A percentile compares a stretch with the other conserved stretches of the same genome.
phyloP scores from a whole-genome alignment of 495 filamentous ascomycete genomes.

The Lophiotrema nucula region DNA sequence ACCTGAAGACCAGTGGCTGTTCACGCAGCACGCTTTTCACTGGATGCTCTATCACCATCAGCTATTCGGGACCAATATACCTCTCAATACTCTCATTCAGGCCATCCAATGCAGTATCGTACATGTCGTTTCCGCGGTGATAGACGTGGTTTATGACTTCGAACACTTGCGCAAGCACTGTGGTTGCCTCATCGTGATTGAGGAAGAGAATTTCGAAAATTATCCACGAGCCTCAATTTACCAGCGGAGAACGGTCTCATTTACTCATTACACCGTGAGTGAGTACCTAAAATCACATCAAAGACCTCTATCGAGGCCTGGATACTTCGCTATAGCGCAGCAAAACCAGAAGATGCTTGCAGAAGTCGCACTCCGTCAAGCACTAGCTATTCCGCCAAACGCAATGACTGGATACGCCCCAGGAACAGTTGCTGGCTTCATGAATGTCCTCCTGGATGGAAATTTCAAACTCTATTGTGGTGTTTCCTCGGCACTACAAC shows the following conservation, averaged over 20 bases:
- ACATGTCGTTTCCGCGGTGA: neutral
- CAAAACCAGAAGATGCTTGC: neutral
- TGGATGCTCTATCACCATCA: constrained; percentile 2
- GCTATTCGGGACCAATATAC: constrained; percentile 1
- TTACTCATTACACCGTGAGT: constrained; percentile 41
- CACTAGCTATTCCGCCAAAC: neutral
- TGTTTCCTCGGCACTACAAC: neutral
- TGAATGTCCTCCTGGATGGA: neutral
- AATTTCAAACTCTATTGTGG: neutral
- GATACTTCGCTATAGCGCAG: neutral
- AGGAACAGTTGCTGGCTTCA: neutral
- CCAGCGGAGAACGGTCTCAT: constrained; percentile 35
- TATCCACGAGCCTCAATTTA: neutral
- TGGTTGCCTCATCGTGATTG: neutral
- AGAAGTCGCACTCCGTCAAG: neutral
- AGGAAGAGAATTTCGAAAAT: neutral
- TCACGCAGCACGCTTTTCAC: constrained; percentile 28
- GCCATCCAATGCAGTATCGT: neutral
- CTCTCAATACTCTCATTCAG: constrained; percentile 1
- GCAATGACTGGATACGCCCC: neutral
- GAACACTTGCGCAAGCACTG: neutral
- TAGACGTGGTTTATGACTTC: neutral
- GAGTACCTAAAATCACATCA: constrained; percentile 32
- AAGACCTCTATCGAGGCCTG: neutral
- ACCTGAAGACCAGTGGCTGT: constrained; percentile 26